Evolutionary conservation across 2,329 filamentous ascomycete species (phyloP).

Genomic region (Fusarium sp.): DNA sequence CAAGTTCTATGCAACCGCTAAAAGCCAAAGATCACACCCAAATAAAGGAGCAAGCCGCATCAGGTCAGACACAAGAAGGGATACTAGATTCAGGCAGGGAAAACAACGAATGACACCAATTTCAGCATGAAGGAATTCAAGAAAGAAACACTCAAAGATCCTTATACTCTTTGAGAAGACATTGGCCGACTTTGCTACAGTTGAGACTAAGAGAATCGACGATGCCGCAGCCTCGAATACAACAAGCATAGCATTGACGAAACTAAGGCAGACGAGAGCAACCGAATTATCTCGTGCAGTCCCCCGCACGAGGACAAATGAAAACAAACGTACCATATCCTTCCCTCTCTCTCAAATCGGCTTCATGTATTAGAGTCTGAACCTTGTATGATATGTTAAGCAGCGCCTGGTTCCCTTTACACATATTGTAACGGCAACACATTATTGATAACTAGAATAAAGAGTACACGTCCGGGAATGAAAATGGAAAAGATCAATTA

Average conservation of each 20-base stretch:
- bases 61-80: conserved; percentile 10
- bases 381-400: background rate
- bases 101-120: background rate
- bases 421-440: no score
- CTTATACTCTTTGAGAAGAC: no score
- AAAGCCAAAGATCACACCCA: conserved; percentile 1
- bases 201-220: background rate
- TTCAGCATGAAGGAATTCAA: no score
- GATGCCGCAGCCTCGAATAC: background rate
- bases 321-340: background rate
- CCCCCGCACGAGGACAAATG: background rate
- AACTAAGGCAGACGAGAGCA: background rate
- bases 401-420: no score
- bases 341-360: background rate
- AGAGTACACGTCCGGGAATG: background rate
- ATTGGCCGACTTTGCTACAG: background rate
- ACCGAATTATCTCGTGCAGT: background rate
- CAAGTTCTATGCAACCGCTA: conserved; percentile 16
- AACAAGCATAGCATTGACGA: background rate
- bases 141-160: background rate
- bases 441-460: background rate
- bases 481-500: background rate
- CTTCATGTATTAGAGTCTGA: background rate
- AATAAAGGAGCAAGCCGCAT: background rate
- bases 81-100: conserved; percentile 12